Evolutionary conservation across 176 grass and related monocot species (phyloP).

Genomic region (maize (Zea mays)): Zm-B73-REFERENCE-NAM-5.0 NC_050099.1:11300501-11301000

Average conservation of each 20-base stretch:
- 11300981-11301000: not conserved
- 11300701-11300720: constrained; percentile 51
- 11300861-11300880: not conserved
- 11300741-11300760: constrained; percentile 50
- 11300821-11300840: not conserved
- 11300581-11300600: too few relatives aligned
- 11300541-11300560: constrained; percentile 6
- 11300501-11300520: constrained; percentile 1
- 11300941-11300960: not conserved
- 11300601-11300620: not conserved
- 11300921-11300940: not conserved
- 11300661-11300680: constrained; percentile 59
- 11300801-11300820: not conserved
- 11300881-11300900: not conserved
- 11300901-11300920: not conserved
- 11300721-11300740: constrained; percentile 72
- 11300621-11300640: not conserved
- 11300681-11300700: constrained; percentile 53
- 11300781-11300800: constrained; percentile 18
- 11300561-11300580: not conserved
- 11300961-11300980: not conserved
- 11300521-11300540: constrained; percentile 7
- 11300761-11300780: constrained; percentile 12
- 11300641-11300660: constrained; percentile 35
- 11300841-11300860: not conserved